These are phyloP conservation scores for Aspergillus mulundensis DNA, from an alignment of 495 filamentous ascomycete genomes.

Conservation along the genomic window DNA sequence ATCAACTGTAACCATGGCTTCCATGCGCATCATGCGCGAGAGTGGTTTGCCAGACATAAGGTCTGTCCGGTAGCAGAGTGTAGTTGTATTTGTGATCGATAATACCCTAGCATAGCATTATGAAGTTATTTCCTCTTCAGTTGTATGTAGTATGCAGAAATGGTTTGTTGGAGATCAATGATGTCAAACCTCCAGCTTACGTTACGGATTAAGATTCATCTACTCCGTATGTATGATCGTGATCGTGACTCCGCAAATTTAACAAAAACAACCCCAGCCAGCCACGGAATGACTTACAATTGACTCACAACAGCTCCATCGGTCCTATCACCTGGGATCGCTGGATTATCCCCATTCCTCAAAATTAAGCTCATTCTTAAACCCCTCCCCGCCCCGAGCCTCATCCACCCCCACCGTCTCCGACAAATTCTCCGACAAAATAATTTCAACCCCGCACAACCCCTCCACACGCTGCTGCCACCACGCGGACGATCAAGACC, in stretches of 20 bases:
- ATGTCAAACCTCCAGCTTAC: neutral
- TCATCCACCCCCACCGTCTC: neutral
- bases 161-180: neutral
- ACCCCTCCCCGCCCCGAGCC: neutral
- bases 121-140: slow-evolving; percentile 6
- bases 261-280: neutral
- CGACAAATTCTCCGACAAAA: neutral
- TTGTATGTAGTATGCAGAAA: neutral
- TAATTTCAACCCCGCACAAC: neutral
- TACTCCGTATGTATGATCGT: too few species aligned
- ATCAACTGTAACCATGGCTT: slow-evolving; percentile 84
- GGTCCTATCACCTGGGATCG: neutral
- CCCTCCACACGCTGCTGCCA: neutral
- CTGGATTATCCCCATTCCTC: neutral
- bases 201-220: neutral
- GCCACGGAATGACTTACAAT: neutral
- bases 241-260: neutral
- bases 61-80: slow-evolving; percentile 91
- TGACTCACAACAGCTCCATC: neutral
- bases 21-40: slow-evolving; percentile 80
- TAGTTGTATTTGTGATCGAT: slow-evolving; percentile 68
- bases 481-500: neutral
- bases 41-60: slow-evolving; percentile 78
- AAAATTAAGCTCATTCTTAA: neutral
- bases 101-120: slow-evolving; percentile 4